These are phyloP conservation scores for Cucurbitaria berberidis DNA, from an alignment of 2,329 filamentous ascomycete genomes.

Conservation along the genomic window DNA sequence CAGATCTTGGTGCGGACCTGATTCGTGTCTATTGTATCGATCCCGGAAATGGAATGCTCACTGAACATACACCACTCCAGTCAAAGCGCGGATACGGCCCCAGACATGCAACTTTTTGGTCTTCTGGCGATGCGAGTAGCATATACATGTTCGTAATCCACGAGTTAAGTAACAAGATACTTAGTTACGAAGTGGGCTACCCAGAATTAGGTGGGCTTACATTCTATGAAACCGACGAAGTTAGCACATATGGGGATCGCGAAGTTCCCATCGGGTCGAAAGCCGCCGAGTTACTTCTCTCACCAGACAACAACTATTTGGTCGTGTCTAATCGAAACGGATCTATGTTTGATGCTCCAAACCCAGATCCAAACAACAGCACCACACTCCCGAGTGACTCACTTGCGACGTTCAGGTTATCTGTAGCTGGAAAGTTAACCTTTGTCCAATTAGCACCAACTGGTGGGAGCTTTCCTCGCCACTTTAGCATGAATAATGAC, in stretches of 20 bases:
- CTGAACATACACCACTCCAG: slow-evolving; percentile 54
- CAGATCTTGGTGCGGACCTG: slow-evolving; percentile 70
- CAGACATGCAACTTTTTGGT: slow-evolving; percentile 67
- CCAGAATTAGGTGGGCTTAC: slow-evolving; percentile 43
- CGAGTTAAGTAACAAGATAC: slow-evolving; percentile 65
- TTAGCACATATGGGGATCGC: slow-evolving; percentile 46
- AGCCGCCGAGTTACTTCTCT: slow-evolving; percentile 64
- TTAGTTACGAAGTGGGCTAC: slow-evolving; percentile 64
- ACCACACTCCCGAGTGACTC: slow-evolving; percentile 59
- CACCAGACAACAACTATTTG: slow-evolving; percentile 64
- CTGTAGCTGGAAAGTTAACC: slow-evolving; percentile 60
- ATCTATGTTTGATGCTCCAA: slow-evolving; percentile 58
- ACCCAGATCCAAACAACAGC: slow-evolving; percentile 48
- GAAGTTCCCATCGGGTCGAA: slow-evolving; percentile 40
- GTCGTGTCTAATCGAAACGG: slow-evolving; percentile 73
- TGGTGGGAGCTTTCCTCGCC: slow-evolving; percentile 69
- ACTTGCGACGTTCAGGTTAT: slow-evolving; percentile 57
- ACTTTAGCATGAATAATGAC: slow-evolving; percentile 69
- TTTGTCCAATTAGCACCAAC: slow-evolving; percentile 66
- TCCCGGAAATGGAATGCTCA: slow-evolving; percentile 49
- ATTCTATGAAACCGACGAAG: slow-evolving; percentile 58
- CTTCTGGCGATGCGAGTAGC: slow-evolving; percentile 8
- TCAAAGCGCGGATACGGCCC: slow-evolving; percentile 65
- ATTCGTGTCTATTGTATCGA: slow-evolving; percentile 66
- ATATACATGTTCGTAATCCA: slow-evolving; percentile 66